Evolutionary conservation across 2,329 filamentous ascomycete genomes (phyloP), one percentile per base, ranked within the genome.

Genomic region (Basipetospora chlamydospora): DNA sequence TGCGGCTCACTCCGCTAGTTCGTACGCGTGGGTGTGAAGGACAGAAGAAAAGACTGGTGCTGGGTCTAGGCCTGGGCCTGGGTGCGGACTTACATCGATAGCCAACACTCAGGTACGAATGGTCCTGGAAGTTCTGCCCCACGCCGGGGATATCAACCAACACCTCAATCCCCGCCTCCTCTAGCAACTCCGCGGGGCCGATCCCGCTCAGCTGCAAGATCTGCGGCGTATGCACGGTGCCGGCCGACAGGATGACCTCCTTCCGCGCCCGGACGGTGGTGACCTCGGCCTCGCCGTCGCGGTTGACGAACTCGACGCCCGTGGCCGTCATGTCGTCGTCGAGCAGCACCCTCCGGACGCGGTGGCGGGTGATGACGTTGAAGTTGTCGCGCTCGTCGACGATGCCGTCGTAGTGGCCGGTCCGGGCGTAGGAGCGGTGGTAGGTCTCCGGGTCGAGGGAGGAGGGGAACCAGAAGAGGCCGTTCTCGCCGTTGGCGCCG

Each of bases 121-220:
- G 58, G 38, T 61, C 58, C 41, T 59, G 56, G 25, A 59, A 50
- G 42, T 60, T 60, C 17, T 56, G 49, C 5, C 64, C 65, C 4
- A 68, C 67, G 3, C 54, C 58, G 0, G 64, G 59, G 2, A 61
- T 47, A 40, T 66, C 54, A 17, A 59, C 49, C 2, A 61, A 41
- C 0, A 60, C 45, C 0, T 49, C 41, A 23, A 68, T 59, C 0
- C 50, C 51, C 4, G 57, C 50, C 4, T 47, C 39, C 8, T 48
- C 37, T 2, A 68, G 47, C 2, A 57, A 47, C 1, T 48, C 46
- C 5, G 47, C 46, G 4, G 54, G 50, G 0, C 63, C 63, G 16
- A 68, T 56, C 13, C 63, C 63, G 35, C 60, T 64, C 6, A 60
- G 50, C 43, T 64, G 57, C 2, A 67, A 51, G 0, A 67, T 46